These are phyloP conservation scores for Colletotrichum agaves DNA, from an alignment of 2,329 filamentous ascomycete species.

Conservation along the genomic window DNA sequence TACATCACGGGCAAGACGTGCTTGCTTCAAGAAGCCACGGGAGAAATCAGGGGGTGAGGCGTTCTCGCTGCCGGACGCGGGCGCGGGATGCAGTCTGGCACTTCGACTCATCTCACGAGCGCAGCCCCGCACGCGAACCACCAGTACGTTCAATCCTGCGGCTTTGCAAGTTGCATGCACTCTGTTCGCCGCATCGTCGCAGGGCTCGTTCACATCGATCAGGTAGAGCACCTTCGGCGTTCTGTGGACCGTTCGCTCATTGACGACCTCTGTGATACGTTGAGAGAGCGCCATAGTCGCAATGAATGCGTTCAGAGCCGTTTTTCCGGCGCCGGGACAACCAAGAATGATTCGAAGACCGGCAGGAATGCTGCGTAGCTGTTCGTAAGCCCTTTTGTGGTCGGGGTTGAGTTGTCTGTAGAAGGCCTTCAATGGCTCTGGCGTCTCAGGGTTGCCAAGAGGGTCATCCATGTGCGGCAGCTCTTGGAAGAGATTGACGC, in stretches of 20 bases:
- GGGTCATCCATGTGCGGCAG: slow-evolving; percentile 33
- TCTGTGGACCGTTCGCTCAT: slow-evolving; percentile 21
- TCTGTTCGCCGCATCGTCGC: slow-evolving; percentile 57
- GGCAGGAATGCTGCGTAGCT: slow-evolving; percentile 51
- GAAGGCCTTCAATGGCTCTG: neutral
- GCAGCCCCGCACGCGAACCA: slow-evolving; percentile 32
- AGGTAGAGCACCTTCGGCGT: slow-evolving; percentile 53
- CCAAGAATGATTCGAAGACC: slow-evolving; percentile 57
- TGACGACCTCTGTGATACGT: neutral
- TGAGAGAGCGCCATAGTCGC: slow-evolving; percentile 47
- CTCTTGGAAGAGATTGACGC: slow-evolving; percentile 25
- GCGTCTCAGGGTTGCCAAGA: neutral
- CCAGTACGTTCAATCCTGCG: slow-evolving; percentile 46
- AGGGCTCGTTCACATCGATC: slow-evolving; percentile 59
- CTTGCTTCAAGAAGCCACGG: slow-evolving; percentile 27
- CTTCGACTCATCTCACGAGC: slow-evolving; percentile 33
- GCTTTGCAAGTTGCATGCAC: slow-evolving; percentile 51
- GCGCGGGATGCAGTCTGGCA: slow-evolving; percentile 13
- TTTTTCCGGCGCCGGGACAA: slow-evolving; percentile 60
- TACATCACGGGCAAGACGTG: neutral
- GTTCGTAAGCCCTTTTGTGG: slow-evolving; percentile 50
- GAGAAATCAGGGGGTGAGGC: slow-evolving; percentile 16
- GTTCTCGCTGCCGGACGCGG: slow-evolving; percentile 38
- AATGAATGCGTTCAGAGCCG: slow-evolving; percentile 57
- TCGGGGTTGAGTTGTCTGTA: slow-evolving; percentile 48